These are phyloP conservation scores for Cryptomeria japonica DNA, from an alignment of 75 land plant species.

Conservation along the genomic window DNA sequence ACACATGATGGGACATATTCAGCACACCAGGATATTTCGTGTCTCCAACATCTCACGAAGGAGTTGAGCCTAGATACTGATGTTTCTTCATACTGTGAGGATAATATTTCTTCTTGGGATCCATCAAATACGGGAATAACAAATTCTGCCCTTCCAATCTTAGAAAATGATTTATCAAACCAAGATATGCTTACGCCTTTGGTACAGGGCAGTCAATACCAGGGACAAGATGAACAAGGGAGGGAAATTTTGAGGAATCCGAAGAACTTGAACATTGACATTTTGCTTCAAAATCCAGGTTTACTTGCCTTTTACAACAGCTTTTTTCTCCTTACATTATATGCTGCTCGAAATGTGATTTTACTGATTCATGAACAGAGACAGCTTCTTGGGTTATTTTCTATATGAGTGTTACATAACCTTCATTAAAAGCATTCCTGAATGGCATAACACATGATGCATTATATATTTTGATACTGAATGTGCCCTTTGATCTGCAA, in stretches of 20 bases:
- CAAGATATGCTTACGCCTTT: background rate
- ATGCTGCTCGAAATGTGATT: background rate
- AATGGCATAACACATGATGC: background rate
- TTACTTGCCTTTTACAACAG: too few relatives aligned
- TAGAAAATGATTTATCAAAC: constrained; percentile 8
- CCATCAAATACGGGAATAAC: constrained; percentile 2
- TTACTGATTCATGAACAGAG: background rate
- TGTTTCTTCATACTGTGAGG: background rate
- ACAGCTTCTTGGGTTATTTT: background rate
- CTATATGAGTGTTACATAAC: background rate
- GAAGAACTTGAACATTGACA: constrained; percentile 11
- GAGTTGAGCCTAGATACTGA: constrained; percentile 60
- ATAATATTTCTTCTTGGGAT: constrained; percentile 7
- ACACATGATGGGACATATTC: background rate
- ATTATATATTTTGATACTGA: background rate
- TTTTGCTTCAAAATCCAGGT: constrained; percentile 15
- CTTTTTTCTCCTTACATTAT: background rate
- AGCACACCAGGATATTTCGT: constrained; percentile 33
- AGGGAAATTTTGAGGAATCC: background rate
- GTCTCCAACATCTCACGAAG: constrained; percentile 43
- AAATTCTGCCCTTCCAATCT: background rate
- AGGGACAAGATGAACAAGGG: background rate
- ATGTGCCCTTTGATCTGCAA: background rate
- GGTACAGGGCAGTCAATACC: background rate
- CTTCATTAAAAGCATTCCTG: background rate